Conservation (phyloP, 805 yeast species). For the Ogataea parapolymorpha region DNA sequence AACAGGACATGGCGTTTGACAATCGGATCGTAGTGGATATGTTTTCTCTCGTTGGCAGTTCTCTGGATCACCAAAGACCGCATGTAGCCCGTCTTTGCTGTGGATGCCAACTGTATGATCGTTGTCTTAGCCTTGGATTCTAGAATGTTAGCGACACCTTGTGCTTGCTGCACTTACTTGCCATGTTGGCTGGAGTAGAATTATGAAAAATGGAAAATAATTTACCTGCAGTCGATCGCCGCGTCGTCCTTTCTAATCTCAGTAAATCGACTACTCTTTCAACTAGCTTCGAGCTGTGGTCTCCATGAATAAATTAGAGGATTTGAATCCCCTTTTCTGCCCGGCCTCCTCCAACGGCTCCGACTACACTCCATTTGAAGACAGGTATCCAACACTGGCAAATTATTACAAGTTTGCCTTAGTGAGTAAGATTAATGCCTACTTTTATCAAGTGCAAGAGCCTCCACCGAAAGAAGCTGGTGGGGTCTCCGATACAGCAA, state of each 20-base stretch:
- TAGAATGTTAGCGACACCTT: slow-evolving; percentile 12
- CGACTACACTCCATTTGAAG: slow-evolving; percentile 12
- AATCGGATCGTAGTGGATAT: slow-evolving; percentile 82
- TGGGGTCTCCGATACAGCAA: neutral
- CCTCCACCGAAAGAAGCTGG: neutral
- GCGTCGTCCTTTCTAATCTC: neutral
- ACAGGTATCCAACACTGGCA: slow-evolving; percentile 24
- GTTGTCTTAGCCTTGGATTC: slow-evolving; percentile 76
- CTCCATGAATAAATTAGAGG: slow-evolving; percentile 19
- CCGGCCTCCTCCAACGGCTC: slow-evolving; percentile 8
- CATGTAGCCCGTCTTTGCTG: slow-evolving; percentile 87
- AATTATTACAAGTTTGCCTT: slow-evolving; percentile 31
- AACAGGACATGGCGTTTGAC: slow-evolving; percentile 91
- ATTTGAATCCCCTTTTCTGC: slow-evolving; percentile 23
- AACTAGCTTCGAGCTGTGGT: too few species aligned
- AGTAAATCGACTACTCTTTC: too few species aligned
- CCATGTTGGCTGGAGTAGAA: slow-evolving; percentile 12
- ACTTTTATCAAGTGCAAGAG: slow-evolving; percentile 30
- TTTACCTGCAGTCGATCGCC: slow-evolving; percentile 6
- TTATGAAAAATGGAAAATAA: neutral
- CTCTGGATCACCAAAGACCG: slow-evolving; percentile 80
- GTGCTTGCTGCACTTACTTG: slow-evolving; percentile 18
- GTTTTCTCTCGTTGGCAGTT: slow-evolving; percentile 72
- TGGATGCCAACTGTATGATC: slow-evolving; percentile 78
- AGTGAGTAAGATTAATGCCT: slow-evolving; percentile 28